These are phyloP conservation scores for Daldinia sp. DNA, from an alignment of 2,329 filamentous ascomycete genomes.

Conservation along the genomic window DNA sequence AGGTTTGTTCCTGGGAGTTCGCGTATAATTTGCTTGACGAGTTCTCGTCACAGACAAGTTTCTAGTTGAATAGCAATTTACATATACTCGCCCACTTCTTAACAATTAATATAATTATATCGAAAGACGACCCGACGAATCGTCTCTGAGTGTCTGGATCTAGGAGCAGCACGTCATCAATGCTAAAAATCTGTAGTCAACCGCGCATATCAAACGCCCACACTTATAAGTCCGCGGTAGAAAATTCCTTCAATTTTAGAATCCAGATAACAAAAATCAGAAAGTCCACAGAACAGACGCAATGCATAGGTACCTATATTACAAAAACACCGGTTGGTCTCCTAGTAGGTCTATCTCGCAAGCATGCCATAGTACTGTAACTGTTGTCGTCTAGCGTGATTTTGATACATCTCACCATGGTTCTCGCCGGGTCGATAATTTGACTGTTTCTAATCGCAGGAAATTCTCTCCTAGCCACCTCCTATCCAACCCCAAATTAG, in stretches of 20 bases:
- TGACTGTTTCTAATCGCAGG: constrained; percentile 1
- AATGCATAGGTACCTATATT: neutral
- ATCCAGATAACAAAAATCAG: neutral
- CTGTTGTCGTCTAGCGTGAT: neutral
- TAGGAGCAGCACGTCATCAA: constrained; percentile 5
- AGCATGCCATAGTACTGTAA: neutral
- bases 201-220: neutral
- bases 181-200: neutral
- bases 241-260: neutral
- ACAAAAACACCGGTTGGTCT: neutral
- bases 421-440: neutral
- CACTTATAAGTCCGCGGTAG: neutral
- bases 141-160: neutral
- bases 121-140: neutral
- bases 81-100: neutral
- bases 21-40: constrained; percentile 25
- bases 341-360: neutral
- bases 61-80: neutral
- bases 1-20: constrained; percentile 13
- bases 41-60: constrained; percentile 17
- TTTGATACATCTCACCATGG: neutral
- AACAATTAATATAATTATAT: neutral
- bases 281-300: neutral
- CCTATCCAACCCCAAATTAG: neutral
- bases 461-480: neutral